Evolutionary conservation across 228 moss, liverwort and hornwort genomes (phyloP), one percentile per base, ranked within the genome.

Genomic region (Sphagnum magellanicum): DNA sequence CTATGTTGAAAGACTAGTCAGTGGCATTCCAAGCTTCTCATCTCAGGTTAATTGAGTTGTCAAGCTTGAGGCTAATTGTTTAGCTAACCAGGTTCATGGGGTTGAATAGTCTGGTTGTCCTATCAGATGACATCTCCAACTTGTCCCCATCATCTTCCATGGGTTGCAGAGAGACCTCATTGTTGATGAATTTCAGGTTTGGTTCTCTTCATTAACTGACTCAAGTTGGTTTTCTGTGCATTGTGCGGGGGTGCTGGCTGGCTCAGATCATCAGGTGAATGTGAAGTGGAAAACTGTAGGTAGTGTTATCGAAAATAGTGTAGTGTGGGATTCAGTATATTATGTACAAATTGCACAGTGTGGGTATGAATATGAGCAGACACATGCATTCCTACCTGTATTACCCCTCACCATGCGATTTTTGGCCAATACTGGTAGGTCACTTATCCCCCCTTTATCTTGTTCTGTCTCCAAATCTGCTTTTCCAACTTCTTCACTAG

Each of bases 291-390:
- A 72, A 76, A 70, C 65, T 52, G 61, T 98, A 53, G 90, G 93
- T 53, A 73, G 63, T 70, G 82, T 80, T 5, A 70, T 98, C 17
- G 92, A 98, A 86, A 78, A 76, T 49, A 66, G 75, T 0, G 57
- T 98, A 13, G 94, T 94, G 64, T 98, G 97, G 97, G 97, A 98
- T 78, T 74, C 85, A 66, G 94, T 98, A 4, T 91, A 89, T 75
- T 93, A 89, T 72, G 71, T 98, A 53, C 85, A 89, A 52, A 93
- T 92, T 76, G 94, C 94, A 4, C 90, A 93, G 66, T 98, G 98
- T 71, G 94, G 98, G 13, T 98, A 98, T 59, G 98, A 98, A 67
- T 94, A 92, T 52, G 98, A 98, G 74, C 98, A 98, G 72, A 71
- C 74, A 13, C 84, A 90, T 76, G 98, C 98, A 53, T 98, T 92